Base-by-base conservation (phyloP, 176 grass and related monocot species). In the Luzula sylvatica region DNA sequence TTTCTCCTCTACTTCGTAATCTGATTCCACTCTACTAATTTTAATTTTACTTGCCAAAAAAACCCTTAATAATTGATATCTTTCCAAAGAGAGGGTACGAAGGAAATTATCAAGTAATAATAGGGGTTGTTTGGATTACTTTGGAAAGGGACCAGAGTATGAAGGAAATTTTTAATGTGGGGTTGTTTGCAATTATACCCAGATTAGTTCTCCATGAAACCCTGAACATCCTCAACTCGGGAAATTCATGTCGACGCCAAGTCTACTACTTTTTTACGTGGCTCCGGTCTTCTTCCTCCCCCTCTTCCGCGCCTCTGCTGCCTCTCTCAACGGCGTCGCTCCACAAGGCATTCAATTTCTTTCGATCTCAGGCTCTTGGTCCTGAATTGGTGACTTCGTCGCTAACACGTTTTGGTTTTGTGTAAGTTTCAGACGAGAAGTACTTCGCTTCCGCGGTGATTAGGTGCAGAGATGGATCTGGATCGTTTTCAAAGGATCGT, bases 391-490 rank as follows among this genome's bases (percentile, higher is more conserved):
- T 46, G 24, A 52, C 25, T 39, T 62, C 51, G 38, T 49, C 17
- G 4, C 22, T 68, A 15, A 3, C 45, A 21, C 3, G 44, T 14
- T 48, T 65, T 65, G 3, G 9, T 56, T 13, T 55, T 46, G 49
- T 7, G 8, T 67, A 65, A 55, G 54, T 27, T 65, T 19, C 67
- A 89, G 90, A 89, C 59, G 77, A 76, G 77, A 68, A 67, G 44
- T 89, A 96, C 74, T 89, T 86, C 28, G 47, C 70, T 50, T 55
- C 73, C 26, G 35, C 54, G 67, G 74, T 89, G 55, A 96, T 96
- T 32, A 55, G 58, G 44, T 96, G 90, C 78, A 86, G 77, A 65
- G 84, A 96, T 11, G 84, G 90, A 39, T 79, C 74, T 26, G 72
- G 74, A 17, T 82, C 68, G 25, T 96, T 96, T 64, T 32, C 77